phyloP scores from a whole-genome alignment of 2,329 filamentous ascomycete species.

The Ilyonectria sp. region DNA sequence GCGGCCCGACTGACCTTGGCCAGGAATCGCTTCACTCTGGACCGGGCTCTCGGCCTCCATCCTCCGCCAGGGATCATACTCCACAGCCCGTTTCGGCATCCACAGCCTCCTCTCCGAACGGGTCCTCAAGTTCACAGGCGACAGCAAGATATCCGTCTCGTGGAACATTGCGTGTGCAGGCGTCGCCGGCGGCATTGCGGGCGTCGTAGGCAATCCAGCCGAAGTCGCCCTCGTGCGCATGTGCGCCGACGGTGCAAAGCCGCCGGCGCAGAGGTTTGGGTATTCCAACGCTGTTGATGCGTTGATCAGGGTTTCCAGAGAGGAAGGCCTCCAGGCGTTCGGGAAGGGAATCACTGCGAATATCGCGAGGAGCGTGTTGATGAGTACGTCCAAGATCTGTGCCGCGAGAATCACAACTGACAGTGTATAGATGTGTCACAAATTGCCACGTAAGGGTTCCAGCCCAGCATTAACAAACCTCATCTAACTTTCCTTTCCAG shows the following conservation, averaged over 20 bases:
- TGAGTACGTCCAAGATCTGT: constrained; percentile 52
- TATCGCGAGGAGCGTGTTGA: constrained; percentile 59
- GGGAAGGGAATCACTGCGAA: constrained; percentile 58
- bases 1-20: not conserved
- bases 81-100: constrained; percentile 61
- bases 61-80: constrained; percentile 61
- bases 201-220: constrained; percentile 62
- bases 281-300: constrained; percentile 58
- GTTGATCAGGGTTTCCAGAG: constrained; percentile 43
- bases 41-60: constrained; percentile 61
- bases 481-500: constrained; percentile 34
- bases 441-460: constrained; percentile 57
- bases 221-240: constrained; percentile 62
- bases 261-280: constrained; percentile 52
- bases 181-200: constrained; percentile 58
- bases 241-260: constrained; percentile 62
- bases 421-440: constrained; percentile 56
- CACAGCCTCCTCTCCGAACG: constrained; percentile 55
- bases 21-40: constrained; percentile 60
- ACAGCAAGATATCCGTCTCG: constrained; percentile 50
- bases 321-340: constrained; percentile 58
- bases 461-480: fast-evolving
- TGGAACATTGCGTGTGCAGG: constrained; percentile 58
- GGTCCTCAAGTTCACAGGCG: constrained; percentile 46
- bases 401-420: constrained; percentile 23